Percentiles rank a stretch among this genome's conserved stretches.
Conservation (phyloP, 2,329 filamentous ascomycete species). For the Fusarium sarcochroum region DNA sequence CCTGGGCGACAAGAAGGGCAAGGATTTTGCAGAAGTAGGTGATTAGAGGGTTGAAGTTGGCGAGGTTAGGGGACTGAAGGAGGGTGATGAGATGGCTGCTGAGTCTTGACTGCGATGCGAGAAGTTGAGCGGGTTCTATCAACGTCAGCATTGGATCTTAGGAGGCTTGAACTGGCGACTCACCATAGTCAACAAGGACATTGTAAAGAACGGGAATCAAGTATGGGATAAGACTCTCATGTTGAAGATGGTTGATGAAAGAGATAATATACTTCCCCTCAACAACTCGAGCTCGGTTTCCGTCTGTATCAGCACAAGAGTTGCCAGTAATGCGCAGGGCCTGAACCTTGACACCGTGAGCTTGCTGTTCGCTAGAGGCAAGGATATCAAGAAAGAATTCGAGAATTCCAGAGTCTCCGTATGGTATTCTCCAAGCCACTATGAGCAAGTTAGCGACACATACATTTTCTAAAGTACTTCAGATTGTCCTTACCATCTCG, state of each 20-base stretch:
- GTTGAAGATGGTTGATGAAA: slow-evolving; percentile 63
- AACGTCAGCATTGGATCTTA: slow-evolving; percentile 1
- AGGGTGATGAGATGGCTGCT: slow-evolving; percentile 65
- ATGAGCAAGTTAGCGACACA: not conserved
- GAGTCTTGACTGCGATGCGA: slow-evolving; percentile 67
- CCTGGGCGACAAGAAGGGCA: slow-evolving; percentile 66
- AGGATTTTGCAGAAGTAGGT: slow-evolving; percentile 70
- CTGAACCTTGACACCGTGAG: slow-evolving; percentile 65
- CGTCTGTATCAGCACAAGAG: slow-evolving; percentile 74
- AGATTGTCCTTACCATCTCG: slow-evolving; percentile 63
- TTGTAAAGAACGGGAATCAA: slow-evolving; percentile 74
- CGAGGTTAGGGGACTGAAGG: slow-evolving; percentile 61
- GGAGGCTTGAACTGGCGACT: slow-evolving; percentile 1
- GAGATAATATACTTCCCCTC: slow-evolving; percentile 61
- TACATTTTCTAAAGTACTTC: fast-evolving
- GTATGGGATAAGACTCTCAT: slow-evolving; percentile 65
- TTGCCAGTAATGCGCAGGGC: slow-evolving; percentile 72
- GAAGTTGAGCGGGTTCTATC: slow-evolving; percentile 69
- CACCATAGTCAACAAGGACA: slow-evolving; percentile 74
- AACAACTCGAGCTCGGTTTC: slow-evolving; percentile 70
- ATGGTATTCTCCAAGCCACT: slow-evolving; percentile 70
- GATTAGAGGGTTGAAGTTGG: slow-evolving; percentile 60
- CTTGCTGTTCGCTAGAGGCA: slow-evolving; percentile 53
- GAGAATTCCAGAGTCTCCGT: slow-evolving; percentile 71
- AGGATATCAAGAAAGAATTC: slow-evolving; percentile 68